Evolutionary conservation across 441 rosid species (phyloP), one percentile per base, ranked within the genome.

Genomic region (Mallotus japonicus): DNA sequence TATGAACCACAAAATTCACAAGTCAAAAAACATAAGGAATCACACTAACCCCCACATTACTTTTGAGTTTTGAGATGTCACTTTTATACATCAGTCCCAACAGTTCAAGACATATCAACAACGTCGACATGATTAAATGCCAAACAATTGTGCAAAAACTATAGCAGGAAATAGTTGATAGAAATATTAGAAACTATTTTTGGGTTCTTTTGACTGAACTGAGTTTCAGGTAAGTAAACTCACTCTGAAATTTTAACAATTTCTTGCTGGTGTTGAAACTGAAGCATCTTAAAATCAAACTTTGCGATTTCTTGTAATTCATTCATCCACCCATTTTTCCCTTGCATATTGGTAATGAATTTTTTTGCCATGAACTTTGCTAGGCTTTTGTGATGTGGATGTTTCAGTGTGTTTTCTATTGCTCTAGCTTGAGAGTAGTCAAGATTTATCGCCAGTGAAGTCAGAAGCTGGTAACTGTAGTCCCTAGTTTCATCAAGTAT

Each of bases 361-460:
- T 63, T 76, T 20, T 71, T 71, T n/a, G 79, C 77, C 64, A 14
- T 70, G 40, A 87, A 75, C 53, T 79, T 86, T 63, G 85, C 15
- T 28, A 74, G 73, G 77, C 79, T 86, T 78, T 80, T 90, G 75
- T 83, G 82, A 57, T 64, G 70, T 16, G 93, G 89, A 73, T 79
- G 70, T 13, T 53, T 49, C 73, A 87, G 67, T 16, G 89, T 72
- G 34, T 77, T 70, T 20, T 32, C 61, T 37, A 81, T 77, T 10
- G 20, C 28, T 57, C 56, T 73, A 0, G 75, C 78, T 51, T 71
- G 71, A 42, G 71, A 15, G 17, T 5, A n/a, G 49, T 73, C 79
- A 19, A 46, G 44, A 62, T 64, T 6, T 4, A 32, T 17, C 37
- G 66, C 19, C 66, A 74, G 64, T 65, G 72, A 78, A 4, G 22